phyloP scores from a whole-genome alignment of 331 rosid genomes.

The Phaseolus coccineus region DNA sequence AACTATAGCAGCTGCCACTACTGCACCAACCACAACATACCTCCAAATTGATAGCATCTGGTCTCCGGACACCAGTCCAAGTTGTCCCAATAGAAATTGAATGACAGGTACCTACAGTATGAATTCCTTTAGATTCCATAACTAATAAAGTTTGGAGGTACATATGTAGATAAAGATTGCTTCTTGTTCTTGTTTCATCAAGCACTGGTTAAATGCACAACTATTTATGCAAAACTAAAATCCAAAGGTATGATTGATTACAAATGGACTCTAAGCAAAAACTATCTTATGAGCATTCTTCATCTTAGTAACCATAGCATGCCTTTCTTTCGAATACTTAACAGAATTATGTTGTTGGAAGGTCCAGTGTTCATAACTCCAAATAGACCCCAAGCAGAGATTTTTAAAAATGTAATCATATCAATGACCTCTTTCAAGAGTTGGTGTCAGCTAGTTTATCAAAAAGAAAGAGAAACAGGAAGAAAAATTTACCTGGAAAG shows the following conservation, averaged over 20 bases:
- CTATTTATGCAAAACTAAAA: conserved; percentile 14
- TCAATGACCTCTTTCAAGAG: conserved; percentile 9
- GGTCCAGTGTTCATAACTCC: conserved; percentile 11
- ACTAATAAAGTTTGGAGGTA: background rate
- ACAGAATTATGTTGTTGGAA: background rate
- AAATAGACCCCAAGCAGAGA: conserved; percentile 5
- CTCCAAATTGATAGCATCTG: conserved; percentile 98
- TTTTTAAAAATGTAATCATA: conserved; percentile 16
- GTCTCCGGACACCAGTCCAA: conserved; percentile 85
- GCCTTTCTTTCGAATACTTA: background rate
- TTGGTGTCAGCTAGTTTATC: background rate
- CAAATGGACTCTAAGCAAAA: background rate
- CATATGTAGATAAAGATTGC: background rate
- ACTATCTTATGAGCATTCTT: conserved; percentile 13
- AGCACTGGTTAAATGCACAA: background rate
- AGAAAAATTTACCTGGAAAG: conserved; percentile 80
- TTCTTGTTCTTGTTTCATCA: conserved; percentile 28
- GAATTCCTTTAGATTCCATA: conserved; percentile 36
- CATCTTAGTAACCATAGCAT: background rate
- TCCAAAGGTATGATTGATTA: conserved; percentile 14
- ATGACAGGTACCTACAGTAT: conserved; percentile 80
- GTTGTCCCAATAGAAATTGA: conserved; percentile 82
- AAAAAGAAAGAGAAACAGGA: conserved; percentile 1
- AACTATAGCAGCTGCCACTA: conserved; percentile 83
- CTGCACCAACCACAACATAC: conserved; percentile 94